phyloP scores from a whole-genome alignment of 1,284 basidiomycete genomes.

The Termitomyces sp. region DNA sequence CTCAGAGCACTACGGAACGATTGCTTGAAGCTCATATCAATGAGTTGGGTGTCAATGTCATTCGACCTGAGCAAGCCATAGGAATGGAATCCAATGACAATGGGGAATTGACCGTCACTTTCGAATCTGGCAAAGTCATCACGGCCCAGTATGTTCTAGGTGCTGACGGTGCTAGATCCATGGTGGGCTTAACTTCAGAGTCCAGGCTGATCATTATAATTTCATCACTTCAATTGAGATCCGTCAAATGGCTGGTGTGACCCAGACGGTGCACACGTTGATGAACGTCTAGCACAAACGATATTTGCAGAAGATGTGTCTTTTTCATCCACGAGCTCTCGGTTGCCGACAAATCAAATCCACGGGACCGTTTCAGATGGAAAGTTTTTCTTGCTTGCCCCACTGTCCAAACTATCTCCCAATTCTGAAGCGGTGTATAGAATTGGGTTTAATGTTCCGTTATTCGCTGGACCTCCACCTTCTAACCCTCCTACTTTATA shows the following conservation, averaged over 20 bases:
- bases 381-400: conserved; percentile 23
- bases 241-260: conserved; percentile 30
- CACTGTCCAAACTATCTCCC: conserved; percentile 18
- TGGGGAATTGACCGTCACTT: conserved; percentile 34
- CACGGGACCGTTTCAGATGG: conserved; percentile 14
- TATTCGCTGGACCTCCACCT: conserved; percentile 25
- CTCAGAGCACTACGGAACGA: conserved; percentile 45
- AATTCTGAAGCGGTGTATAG: conserved; percentile 21
- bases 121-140: conserved; percentile 45
- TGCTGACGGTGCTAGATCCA: conserved; percentile 52
- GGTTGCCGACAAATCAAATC: conserved; percentile 11
- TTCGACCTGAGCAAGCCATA: conserved; percentile 32
- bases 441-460: conserved; percentile 25
- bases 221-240: conserved; percentile 20
- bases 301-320: conserved; percentile 33
- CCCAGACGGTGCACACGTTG: conserved; percentile 25
- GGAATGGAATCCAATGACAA: conserved; percentile 24
- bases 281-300: conserved; percentile 25
- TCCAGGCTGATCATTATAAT: background rate
- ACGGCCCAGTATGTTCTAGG: conserved; percentile 46
- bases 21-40: conserved; percentile 33
- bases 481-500: conserved; percentile 26
- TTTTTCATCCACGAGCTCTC: conserved; percentile 21
- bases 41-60: conserved; percentile 28
- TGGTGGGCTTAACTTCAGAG: conserved; percentile 28